A percentile compares a stretch with the other conserved stretches of the same genome.
Evolutionary conservation across 2,329 filamentous ascomycete genomes (phyloP).

Genomic region (Aspergillus proliferans): DNA sequence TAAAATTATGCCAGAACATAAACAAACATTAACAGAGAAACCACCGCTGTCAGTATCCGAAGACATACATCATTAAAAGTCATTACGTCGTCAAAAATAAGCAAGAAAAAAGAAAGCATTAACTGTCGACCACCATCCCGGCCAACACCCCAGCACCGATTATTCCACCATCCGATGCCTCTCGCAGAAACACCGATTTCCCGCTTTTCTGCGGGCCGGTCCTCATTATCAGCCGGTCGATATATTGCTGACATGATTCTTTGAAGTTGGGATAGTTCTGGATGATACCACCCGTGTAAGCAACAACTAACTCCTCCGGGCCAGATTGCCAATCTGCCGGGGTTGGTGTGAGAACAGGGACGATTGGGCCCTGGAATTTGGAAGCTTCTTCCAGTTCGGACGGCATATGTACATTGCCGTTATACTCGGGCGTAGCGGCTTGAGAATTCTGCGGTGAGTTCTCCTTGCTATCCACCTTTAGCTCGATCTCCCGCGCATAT

Average conservation of each 20-base stretch:
- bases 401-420: slow-evolving; percentile 12
- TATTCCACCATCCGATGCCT: slow-evolving; percentile 50
- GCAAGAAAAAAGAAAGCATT: background rate
- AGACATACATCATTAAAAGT: background rate
- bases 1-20: background rate
- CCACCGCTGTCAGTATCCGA: no score
- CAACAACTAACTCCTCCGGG: slow-evolving; percentile 62
- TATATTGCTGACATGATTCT: slow-evolving; percentile 60
- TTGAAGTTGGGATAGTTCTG: slow-evolving; percentile 72
- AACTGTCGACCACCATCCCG: slow-evolving; percentile 38
- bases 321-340: slow-evolving; percentile 38
- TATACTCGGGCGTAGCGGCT: slow-evolving; percentile 20
- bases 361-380: slow-evolving; percentile 22
- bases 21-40: background rate
- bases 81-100: background rate
- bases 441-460: slow-evolving; percentile 26
- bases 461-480: slow-evolving; percentile 34
- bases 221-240: slow-evolving; percentile 51
- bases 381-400: background rate
- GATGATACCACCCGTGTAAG: slow-evolving; percentile 75
- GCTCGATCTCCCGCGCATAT: slow-evolving; percentile 60
- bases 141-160: slow-evolving; percentile 52
- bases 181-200: slow-evolving; percentile 47
- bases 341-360: slow-evolving; percentile 29
- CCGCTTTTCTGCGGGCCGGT: slow-evolving; percentile 40